A percentile compares a stretch with the other conserved stretches of the same genome.
These are phyloP conservation scores for Zizania latifolia DNA, from an alignment of 176 grass and related monocot genomes.

Conservation along the genomic window DNA sequence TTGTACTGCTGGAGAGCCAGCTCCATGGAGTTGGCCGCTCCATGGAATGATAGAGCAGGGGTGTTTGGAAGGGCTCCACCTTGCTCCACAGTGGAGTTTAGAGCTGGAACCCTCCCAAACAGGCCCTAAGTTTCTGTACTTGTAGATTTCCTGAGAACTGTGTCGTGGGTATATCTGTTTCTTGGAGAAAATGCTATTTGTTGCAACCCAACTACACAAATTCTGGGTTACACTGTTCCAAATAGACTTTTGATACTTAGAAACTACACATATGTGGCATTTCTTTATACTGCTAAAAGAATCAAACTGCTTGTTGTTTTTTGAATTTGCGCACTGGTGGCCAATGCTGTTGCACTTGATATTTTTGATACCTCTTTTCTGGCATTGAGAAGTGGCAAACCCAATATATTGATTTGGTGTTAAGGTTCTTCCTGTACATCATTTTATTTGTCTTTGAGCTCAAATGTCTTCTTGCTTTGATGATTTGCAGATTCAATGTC, in stretches of 20 bases:
- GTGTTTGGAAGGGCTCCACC: no score
- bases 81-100: no score
- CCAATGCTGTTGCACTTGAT: not conserved
- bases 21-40: no score
- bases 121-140: not conserved
- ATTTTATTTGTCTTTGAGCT: slow-evolving; percentile 10
- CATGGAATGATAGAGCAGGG: no score
- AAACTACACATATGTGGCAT: not conserved
- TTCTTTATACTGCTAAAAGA: not conserved
- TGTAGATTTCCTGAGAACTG: not conserved
- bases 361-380: slow-evolving; percentile 7
- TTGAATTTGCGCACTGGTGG: not conserved
- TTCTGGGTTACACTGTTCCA: not conserved
- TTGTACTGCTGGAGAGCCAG: no score
- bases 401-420: not conserved
- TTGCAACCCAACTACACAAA: not conserved
- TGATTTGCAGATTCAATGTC: slow-evolving; percentile 72
- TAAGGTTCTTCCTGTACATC: not conserved
- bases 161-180: not conserved
- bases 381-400: not conserved
- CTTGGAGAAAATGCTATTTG: not conserved
- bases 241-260: not conserved
- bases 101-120: no score
- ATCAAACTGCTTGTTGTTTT: not conserved
- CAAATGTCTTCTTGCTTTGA: slow-evolving; percentile 7